Conservation (phyloP, 1,284 basidiomycete genomes). For the Marasmius sp. region DNA sequence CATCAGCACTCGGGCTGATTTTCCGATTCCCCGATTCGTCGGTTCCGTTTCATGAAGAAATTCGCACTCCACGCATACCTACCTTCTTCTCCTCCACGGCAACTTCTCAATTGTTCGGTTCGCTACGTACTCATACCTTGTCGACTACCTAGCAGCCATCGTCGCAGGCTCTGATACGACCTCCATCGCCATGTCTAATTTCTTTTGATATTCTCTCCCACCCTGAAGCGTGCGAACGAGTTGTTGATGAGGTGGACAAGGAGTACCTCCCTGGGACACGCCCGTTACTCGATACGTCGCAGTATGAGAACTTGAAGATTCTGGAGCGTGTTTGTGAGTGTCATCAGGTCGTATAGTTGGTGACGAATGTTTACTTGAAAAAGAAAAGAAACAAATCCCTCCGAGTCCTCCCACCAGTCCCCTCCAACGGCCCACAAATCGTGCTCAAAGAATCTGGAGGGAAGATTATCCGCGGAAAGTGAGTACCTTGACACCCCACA, state of each 20-base stretch:
- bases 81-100: slow-evolving; percentile 26
- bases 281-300: not conserved
- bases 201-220: slow-evolving; percentile 3
- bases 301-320: slow-evolving; percentile 25
- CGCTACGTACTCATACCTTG: too few relatives aligned
- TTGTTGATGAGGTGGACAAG: not conserved
- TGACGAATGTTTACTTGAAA: slow-evolving; percentile 15
- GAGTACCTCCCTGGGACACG: not conserved
- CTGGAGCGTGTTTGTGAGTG: slow-evolving; percentile 35
- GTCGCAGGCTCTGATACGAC: slow-evolving; percentile 18
- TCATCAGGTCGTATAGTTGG: too few relatives aligned
- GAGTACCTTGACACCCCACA: too few relatives aligned
- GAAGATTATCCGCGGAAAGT: slow-evolving; percentile 29
- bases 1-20: too few relatives aligned
- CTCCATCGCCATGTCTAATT: slow-evolving; percentile 1
- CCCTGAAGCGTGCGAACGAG: not conserved
- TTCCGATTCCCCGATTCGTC: too few relatives aligned
- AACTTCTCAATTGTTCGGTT: too few relatives aligned
- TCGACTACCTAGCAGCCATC: slow-evolving; percentile 28
- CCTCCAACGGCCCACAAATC: slow-evolving; percentile 30
- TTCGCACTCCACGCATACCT: not conserved
- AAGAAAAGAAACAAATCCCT: slow-evolving; percentile 39
- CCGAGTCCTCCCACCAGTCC: slow-evolving; percentile 35
- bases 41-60: too few relatives aligned
- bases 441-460: slow-evolving; percentile 23